Conservation (phyloP, 768 basidiomycete species). For the Mycena latifolia region DNA sequence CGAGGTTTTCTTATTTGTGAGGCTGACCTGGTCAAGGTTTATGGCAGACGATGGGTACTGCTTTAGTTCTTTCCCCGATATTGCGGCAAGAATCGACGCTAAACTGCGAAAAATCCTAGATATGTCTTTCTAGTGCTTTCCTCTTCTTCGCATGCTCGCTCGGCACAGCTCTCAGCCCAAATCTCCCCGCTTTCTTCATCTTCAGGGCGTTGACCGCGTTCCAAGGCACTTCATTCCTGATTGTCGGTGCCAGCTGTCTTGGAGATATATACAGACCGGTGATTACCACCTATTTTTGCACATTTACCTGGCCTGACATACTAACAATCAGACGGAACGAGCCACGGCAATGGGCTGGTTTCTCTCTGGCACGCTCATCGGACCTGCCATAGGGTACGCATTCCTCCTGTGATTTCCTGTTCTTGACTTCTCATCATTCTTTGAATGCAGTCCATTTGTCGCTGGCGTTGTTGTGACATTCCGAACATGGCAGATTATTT, state of each 20-base stretch:
- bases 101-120: constrained; percentile 16
- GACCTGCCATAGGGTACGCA: constrained; percentile 33
- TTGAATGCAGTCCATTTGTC: constrained; percentile 26
- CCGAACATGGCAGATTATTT: constrained; percentile 35
- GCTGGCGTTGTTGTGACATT: constrained; percentile 35
- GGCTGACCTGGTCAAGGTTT: constrained; percentile 24
- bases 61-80: constrained; percentile 3
- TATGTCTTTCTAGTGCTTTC: constrained; percentile 31
- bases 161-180: constrained; percentile 36
- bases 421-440: not conserved
- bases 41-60: constrained; percentile 36
- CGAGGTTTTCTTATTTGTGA: too few species aligned
- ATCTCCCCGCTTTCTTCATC: constrained; percentile 33
- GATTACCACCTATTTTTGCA: too few species aligned
- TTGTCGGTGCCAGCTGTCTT: constrained; percentile 32
- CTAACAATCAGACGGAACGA: constrained; percentile 24
- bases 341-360: constrained; percentile 36
- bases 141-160: constrained; percentile 35
- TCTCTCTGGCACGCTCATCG: constrained; percentile 34
- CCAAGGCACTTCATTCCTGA: constrained; percentile 35
- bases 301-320: not conserved
- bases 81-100: constrained; percentile 7
- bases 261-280: constrained; percentile 37
- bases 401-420: not conserved
- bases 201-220: constrained; percentile 36